A percentile compares a stretch with the other conserved stretches of the same genome.
phyloP scores from a whole-genome alignment of 495 filamentous ascomycete species.

The Neohortaea acidophila region DNA sequence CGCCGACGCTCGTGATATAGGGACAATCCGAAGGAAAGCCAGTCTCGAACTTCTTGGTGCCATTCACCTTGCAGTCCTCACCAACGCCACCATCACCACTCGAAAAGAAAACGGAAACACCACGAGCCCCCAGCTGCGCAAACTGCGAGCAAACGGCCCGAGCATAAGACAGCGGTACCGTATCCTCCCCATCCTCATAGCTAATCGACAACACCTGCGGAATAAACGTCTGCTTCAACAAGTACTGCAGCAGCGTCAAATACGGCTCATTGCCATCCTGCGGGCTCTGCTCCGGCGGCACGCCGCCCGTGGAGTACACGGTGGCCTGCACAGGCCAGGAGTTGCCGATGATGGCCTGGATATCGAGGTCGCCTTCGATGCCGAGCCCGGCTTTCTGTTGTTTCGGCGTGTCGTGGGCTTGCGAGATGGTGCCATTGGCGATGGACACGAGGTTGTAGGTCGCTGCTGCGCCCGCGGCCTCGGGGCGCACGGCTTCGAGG shows the following conservation, averaged over 20 bases:
- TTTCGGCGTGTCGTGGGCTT: too few species aligned
- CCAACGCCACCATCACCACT: conserved; percentile 26
- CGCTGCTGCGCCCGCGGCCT: conserved; percentile 28
- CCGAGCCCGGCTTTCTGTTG: conserved; percentile 21
- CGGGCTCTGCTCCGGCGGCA: too few species aligned
- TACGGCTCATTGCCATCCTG: conserved; percentile 30
- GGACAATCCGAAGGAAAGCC: conserved; percentile 27
- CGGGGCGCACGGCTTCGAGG: conserved; percentile 35
- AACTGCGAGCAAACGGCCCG: conserved; percentile 23
- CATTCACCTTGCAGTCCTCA: conserved; percentile 18
- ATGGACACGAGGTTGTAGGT: conserved; percentile 32
- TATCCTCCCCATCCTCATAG: conserved; percentile 29
- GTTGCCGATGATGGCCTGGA: conserved; percentile 27
- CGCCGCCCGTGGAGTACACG: conserved; percentile 22
- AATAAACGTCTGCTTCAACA: conserved; percentile 19
- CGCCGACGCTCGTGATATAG: conserved; percentile 26
- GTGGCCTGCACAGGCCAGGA: conserved; percentile 20
- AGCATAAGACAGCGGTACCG: conserved; percentile 25
- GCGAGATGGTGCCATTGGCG: too few species aligned
- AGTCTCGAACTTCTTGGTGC: conserved; percentile 22
- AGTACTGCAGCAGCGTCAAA: conserved; percentile 22
- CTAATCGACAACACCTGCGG: conserved; percentile 28
- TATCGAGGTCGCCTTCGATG: conserved; percentile 34
- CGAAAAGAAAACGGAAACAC: conserved; percentile 26
- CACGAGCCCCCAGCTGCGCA: conserved; percentile 24